Evolutionary conservation across 2,329 filamentous ascomycete species (phyloP).

Genomic region (Cytospora mali): DNA sequence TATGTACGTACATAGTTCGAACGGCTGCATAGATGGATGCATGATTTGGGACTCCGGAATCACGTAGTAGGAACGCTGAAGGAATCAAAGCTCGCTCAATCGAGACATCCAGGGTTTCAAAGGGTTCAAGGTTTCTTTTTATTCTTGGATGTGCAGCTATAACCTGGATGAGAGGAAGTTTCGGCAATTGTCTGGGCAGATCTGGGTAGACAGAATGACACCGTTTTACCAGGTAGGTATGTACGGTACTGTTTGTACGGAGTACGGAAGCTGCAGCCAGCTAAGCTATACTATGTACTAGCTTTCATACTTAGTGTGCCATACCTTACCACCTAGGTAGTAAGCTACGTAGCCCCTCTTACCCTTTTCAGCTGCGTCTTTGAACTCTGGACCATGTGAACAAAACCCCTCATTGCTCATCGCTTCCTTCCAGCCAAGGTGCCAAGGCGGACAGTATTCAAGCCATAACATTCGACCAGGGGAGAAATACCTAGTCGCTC

Average conservation of each 20-base stretch:
- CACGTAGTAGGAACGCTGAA: not conserved
- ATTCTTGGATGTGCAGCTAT: not conserved
- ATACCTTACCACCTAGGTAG: not conserved
- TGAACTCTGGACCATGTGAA: conserved; percentile 20
- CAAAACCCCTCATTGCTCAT: conserved; percentile 26
- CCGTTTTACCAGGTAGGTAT: no score
- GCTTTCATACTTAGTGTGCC: not conserved
- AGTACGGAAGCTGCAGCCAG: not conserved
- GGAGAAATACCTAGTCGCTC: conserved; percentile 2
- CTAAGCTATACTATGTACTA: not conserved
- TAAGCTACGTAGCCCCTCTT: not conserved
- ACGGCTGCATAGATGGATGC: no score
- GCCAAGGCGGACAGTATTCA: not conserved
- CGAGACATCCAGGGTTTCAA: conserved; percentile 11
- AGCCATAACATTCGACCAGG: not conserved
- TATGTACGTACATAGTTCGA: not conserved
- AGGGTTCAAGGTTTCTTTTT: not conserved
- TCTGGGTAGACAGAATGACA: not conserved
- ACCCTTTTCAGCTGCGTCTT: not conserved
- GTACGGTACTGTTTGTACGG: not conserved
- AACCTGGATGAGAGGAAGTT: no score
- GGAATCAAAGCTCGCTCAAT: conserved; percentile 5
- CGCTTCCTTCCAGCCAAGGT: not conserved
- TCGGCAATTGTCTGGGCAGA: not conserved
- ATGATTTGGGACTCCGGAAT: not conserved